Base-by-base conservation (phyloP, 805 yeast genomes). In the Metschnikowia picachoensis region DNA sequence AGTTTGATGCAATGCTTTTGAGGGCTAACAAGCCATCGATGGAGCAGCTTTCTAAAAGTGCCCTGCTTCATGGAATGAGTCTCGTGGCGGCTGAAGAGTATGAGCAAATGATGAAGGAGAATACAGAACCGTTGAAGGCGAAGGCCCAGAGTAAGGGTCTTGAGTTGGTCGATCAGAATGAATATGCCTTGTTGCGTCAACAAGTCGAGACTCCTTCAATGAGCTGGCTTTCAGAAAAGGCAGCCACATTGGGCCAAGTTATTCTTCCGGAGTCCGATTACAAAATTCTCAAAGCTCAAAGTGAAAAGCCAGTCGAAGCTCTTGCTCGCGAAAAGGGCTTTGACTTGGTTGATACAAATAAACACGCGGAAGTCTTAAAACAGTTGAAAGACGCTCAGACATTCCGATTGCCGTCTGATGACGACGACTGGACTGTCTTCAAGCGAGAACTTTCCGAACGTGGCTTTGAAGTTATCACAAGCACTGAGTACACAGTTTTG, bases 1-100 rank as follows among this genome's bases (percentile, higher is more conserved):
- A 66, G 36, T 59, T 55, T 37, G 59, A 63, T 11, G 46, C 37
- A 1, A 51, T 67, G 44, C 46, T 51, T 16, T 44, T 51, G 29
- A 51, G 32, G 15, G 55, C 57, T 13, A 49, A 53, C 32, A 55
- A 48, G 29, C 71, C 70, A 7, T 52, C 67, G 0, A 46, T 65
- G 31, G 66, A 61, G 28, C 51, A 56, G 29, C 56, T 71, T 13
- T 47, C 52, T 13, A 42, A 53, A 1, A 55, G 50, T 28, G 72
- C 74, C 3, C 43, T 48, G 1, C 50, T 48, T 2, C 58, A 60
- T 43, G 74, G 73, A 0, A 50, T 66, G 43, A 53, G 51, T 13
- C 58, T 67, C 20, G 34, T 65, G 3, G 49, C 68, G 5, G 35
- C 32, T 1, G 72, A 67, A 47, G 69, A 64, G 12, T 42, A 51